Base-by-base conservation (phyloP, 176 grass and related monocot species). In the Alopecurus myosuroides region DNA sequence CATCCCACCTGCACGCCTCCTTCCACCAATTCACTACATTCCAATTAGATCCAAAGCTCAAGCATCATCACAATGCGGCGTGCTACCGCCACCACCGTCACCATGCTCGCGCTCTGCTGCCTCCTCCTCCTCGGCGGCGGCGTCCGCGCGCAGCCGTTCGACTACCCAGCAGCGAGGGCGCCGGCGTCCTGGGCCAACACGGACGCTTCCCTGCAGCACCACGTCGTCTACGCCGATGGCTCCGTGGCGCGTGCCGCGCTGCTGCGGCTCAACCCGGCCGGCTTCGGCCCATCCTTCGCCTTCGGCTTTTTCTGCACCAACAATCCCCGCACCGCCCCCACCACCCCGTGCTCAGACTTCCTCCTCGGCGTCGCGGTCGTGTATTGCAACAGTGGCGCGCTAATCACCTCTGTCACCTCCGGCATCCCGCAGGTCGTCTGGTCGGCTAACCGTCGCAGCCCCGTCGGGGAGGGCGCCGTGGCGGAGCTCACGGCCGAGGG, bases 221-320 rank as follows among this genome's bases (percentile, higher is more conserved):
- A 86, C 41, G 52, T 46, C 25, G 23, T 30, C 10, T 90, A 65
- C 79, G 31, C 11, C 26, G 88, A 90, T 84, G 84, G 88, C 64
- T 90, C 88, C 20, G 84, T 86, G 73, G 79, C 74, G 35, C 83
- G 88, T 42, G 71, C 78, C 5, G 83, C 61, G 13, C 72, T 89
- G 60, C 88, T 89, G 6, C 83, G 83, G 0, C 83, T 86, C 72
- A 90, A 90, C 84, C 79, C 88, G 4, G 79, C 72, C 6, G 44
- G 83, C 19, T 53, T 28, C 33, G 88, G 88, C 1, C 88, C 88
- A 2, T 89, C 88, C 19, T 89, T 72, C 72, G 88, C 88, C 13
- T 85, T 82, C 52, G 89, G 89, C 45, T 90, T 90, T 76, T 87
- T 87, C 85, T 91, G 85, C 89, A 85, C 77, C 77, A 60, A 76